Base-by-base conservation (phyloP, 2,329 filamentous ascomycete species). In the Cladorrhinum sp. region DNA sequence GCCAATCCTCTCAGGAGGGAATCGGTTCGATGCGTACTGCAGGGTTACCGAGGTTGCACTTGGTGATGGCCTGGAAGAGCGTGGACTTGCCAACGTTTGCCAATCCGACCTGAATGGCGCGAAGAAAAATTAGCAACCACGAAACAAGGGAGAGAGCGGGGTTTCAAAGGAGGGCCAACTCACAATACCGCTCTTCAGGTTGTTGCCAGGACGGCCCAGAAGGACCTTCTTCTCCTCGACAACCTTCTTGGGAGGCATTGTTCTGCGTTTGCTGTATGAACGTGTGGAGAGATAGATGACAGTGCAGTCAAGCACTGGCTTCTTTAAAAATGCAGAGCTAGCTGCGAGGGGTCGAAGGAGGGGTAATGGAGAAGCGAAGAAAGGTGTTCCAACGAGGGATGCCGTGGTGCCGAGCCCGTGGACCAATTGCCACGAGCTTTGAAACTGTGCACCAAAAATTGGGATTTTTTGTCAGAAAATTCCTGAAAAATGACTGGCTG, bases 1-100 rank as follows among this genome's bases (percentile, higher is more conserved):
- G 51, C 48, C 14, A 21, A 14, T 36, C 26, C 53, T 30, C 20
- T 55, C 39, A 46, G 36, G 30, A 58, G 16, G 57, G 51, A 49
- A 56, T 46, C 69, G 69, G 71, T 67, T 71, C 49, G 42, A 63
- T 58, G 83, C 86, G 78, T 83, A 91, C 88, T 82, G 95, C 95
- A 72, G 96, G 96, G 82, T 98, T 99, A 80, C 96, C 95, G 73
- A 99, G 88, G 68, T 87, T 87, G 79, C 90, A 96, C 84, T 97
- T 98, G 75, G 95, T 99, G 79, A 99, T 97, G 75, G 95, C 92
- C 83, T 99, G 96, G 86, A 99, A 99, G 72, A 99, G 87, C 33
- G 96, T 99, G 68, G 95, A 99, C 83, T 99, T 99, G 78, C 95
- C 95, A 71, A 99, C 96, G 79, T 99, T 99, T 78, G 95, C 95